Evolutionary conservation across 306 rosid species (phyloP).

Genomic region (Vicia villosa): DNA sequence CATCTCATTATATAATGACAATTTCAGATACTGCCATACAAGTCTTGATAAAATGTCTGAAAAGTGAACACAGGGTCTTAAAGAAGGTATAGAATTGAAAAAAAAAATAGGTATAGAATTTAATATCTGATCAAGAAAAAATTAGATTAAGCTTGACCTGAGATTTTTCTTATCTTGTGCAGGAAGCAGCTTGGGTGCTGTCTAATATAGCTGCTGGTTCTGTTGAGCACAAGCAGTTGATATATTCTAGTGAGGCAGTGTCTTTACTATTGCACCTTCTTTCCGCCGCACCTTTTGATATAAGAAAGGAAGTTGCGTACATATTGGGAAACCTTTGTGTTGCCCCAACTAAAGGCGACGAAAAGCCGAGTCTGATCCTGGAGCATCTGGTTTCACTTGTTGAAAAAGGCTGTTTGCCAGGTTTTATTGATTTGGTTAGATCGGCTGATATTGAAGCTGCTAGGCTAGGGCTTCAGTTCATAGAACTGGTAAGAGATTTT

Average conservation of each 20-base stretch:
- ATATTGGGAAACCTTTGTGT: slow-evolving; percentile 92
- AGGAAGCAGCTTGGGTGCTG: slow-evolving; percentile 98
- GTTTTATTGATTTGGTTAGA: slow-evolving; percentile 82
- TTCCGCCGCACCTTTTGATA: slow-evolving; percentile 78
- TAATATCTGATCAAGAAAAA: background rate
- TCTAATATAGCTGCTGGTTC: slow-evolving; percentile 92
- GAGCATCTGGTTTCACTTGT: slow-evolving; percentile 84
- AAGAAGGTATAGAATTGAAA: slow-evolving; percentile 65
- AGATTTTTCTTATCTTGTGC: slow-evolving; percentile 29
- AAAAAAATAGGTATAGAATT: slow-evolving; percentile 58
- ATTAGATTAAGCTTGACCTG: slow-evolving; percentile 32
- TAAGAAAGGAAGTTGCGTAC: slow-evolving; percentile 91
- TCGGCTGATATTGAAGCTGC: slow-evolving; percentile 92
- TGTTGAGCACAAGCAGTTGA: slow-evolving; percentile 77
- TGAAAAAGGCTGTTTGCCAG: slow-evolving; percentile 75
- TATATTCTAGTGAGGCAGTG: slow-evolving; percentile 68
- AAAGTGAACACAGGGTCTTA: slow-evolving; percentile 82
- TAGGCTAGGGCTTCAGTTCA: slow-evolving; percentile 87
- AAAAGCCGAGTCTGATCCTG: slow-evolving; percentile 64
- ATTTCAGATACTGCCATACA: slow-evolving; percentile 69
- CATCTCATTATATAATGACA: slow-evolving; percentile 8
- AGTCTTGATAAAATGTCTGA: slow-evolving; percentile 78
- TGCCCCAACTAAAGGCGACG: slow-evolving; percentile 60
- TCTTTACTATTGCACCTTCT: slow-evolving; percentile 69
- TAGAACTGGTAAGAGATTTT: slow-evolving; percentile 72